phyloP scores from a whole-genome alignment of 768 basidiomycete species.

The Lactarius indigo region DNA sequence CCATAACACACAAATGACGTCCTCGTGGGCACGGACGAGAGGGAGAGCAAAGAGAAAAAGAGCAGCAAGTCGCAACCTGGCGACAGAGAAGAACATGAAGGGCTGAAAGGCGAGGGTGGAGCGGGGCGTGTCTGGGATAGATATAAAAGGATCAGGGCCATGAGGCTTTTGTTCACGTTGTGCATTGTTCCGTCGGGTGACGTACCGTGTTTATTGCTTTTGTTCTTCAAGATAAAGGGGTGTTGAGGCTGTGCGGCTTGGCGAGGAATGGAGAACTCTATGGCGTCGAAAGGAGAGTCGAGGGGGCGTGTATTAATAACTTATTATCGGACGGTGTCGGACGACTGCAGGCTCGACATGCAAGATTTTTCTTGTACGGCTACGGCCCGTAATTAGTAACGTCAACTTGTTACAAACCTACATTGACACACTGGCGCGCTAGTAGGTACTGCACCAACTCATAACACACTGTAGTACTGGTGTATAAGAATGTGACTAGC shows the following conservation, averaged over 20 bases:
- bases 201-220: conserved; percentile 22
- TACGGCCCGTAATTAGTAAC: neutral
- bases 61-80: conserved; percentile 64
- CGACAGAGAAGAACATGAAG: conserved; percentile 64
- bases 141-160: conserved; percentile 21
- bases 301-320: neutral
- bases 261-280: conserved; percentile 4
- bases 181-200: conserved; percentile 23
- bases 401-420: too few species aligned
- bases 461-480: too few species aligned
- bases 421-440: too few species aligned
- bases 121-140: conserved; percentile 2
- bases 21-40: conserved; percentile 46
- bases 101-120: conserved; percentile 26
- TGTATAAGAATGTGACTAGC: too few species aligned
- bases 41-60: conserved; percentile 38
- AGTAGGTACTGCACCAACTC: too few species aligned
- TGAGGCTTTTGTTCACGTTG: conserved; percentile 21
- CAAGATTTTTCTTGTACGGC: too few species aligned
- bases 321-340: neutral
- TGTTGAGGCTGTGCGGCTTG: conserved; percentile 1
- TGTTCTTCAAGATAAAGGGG: conserved; percentile 7
- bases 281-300: neutral
- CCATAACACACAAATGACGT: conserved; percentile 55
- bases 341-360: neutral